Percentiles rank a stretch among this genome's conserved stretches.
phyloP scores from a whole-genome alignment of 2,329 filamentous ascomycete genomes.

The Aspergillus brunneoviolaceus region DNA sequence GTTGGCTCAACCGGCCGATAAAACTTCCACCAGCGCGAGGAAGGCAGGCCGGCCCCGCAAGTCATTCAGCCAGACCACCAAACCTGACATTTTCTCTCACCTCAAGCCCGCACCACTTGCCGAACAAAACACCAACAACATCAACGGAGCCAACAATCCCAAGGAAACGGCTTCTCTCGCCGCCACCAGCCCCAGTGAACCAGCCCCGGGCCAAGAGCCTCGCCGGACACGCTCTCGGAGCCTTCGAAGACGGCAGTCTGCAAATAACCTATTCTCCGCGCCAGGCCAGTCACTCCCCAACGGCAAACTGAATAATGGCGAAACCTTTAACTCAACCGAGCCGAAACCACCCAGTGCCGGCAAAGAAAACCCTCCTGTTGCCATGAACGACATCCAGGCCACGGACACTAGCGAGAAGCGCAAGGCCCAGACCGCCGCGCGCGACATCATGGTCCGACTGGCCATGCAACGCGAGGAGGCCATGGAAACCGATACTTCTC shows the following conservation, averaged over 20 bases:
- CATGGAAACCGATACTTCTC: conserved; percentile 33
- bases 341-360: conserved; percentile 2
- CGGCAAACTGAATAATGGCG: not conserved
- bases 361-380: conserved; percentile 16
- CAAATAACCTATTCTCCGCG: not conserved
- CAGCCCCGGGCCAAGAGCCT: conserved; percentile 3
- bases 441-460: conserved; percentile 35
- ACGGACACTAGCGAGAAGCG: conserved; percentile 25
- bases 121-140: conserved; percentile 22
- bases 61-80: conserved; percentile 23
- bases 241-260: conserved; percentile 13
- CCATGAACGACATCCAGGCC: conserved; percentile 1
- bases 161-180: conserved; percentile 11
- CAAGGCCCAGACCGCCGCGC: conserved; percentile 35
- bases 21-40: conserved; percentile 6
- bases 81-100: conserved; percentile 13
- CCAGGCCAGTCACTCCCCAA: not conserved
- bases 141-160: conserved; percentile 5
- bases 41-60: conserved; percentile 31
- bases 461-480: conserved; percentile 43
- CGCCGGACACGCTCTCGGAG: conserved; percentile 14
- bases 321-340: not conserved
- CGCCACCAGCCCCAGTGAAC: conserved; percentile 16
- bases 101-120: conserved; percentile 14
- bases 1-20: conserved; percentile 19